Evolutionary conservation across 2,329 filamentous ascomycete genomes (phyloP).

Genomic region (Xylariaceae sp.): DNA sequence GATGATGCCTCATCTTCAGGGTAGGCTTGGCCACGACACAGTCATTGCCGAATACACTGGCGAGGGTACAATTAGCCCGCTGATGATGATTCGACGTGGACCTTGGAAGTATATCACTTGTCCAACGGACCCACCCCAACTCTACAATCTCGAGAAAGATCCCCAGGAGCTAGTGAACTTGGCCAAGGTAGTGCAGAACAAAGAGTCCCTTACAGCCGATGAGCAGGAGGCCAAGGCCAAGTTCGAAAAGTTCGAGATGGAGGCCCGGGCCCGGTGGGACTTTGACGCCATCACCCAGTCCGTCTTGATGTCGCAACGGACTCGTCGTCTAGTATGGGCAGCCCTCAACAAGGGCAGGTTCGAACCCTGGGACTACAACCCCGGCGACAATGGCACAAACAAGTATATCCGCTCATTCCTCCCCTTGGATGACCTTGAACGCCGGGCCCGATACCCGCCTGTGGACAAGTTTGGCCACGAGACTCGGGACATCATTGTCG

Average conservation of each 20-base stretch:
- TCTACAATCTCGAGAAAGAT: constrained; percentile 75
- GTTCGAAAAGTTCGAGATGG: constrained; percentile 65
- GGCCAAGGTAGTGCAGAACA: constrained; percentile 40
- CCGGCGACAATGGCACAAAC: constrained; percentile 62
- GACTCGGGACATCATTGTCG: constrained; percentile 35
- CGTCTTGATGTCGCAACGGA: constrained; percentile 73
- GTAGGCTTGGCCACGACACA: constrained; percentile 67
- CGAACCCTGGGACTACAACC: constrained; percentile 83
- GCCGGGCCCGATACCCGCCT: constrained; percentile 67
- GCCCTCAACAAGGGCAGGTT: constrained; percentile 73
- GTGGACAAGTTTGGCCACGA: constrained; percentile 54
- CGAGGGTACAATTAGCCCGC: constrained; percentile 81
- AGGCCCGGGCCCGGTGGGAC: constrained; percentile 75
- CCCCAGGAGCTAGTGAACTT: constrained; percentile 76
- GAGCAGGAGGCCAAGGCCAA: constrained; percentile 44
- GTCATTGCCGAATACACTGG: constrained; percentile 96
- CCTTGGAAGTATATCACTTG: constrained; percentile 90
- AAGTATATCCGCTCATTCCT: constrained; percentile 85
- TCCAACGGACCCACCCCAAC: constrained; percentile 75
- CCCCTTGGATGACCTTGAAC: constrained; percentile 75
- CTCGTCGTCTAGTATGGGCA: constrained; percentile 72
- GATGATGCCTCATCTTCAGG: constrained; percentile 72
- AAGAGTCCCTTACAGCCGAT: constrained; percentile 32
- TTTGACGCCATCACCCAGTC: constrained; percentile 71
- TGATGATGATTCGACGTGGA: constrained; percentile 91